Evolutionary conservation across 2,329 filamentous ascomycete genomes (phyloP).

Genomic region (Calonectria pseudoreteaudii): DNA sequence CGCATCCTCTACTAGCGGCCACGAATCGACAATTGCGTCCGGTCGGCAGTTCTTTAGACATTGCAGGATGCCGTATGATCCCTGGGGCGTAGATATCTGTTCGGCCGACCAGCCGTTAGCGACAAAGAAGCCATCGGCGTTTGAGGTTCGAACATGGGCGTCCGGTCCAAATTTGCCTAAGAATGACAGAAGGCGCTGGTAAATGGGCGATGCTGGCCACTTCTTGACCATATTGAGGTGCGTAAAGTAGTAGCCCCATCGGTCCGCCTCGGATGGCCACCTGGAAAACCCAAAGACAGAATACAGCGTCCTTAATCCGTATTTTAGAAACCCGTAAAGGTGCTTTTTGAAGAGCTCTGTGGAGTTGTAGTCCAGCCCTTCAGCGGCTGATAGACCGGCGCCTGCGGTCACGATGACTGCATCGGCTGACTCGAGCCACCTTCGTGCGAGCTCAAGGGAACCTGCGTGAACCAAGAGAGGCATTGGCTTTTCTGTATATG

Average conservation of each 20-base stretch:
- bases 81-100: conserved; percentile 29
- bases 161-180: conserved; percentile 23
- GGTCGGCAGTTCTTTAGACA: conserved; percentile 35
- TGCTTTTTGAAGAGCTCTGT: conserved; percentile 26
- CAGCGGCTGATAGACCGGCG: conserved; percentile 36
- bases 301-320: conserved; percentile 31
- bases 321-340: conserved; percentile 29
- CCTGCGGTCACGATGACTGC: conserved; percentile 36
- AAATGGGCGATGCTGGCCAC: conserved; percentile 32
- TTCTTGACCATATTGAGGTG: conserved; percentile 37
- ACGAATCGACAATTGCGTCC: conserved; percentile 22
- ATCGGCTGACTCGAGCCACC: conserved; percentile 35
- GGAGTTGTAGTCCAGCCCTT: conserved; percentile 38
- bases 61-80: conserved; percentile 27
- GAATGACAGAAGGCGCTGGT: conserved; percentile 23
- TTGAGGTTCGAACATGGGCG: conserved; percentile 34
- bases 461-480: not conserved
- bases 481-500: not conserved
- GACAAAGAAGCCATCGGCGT: conserved; percentile 27
- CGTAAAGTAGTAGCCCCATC: conserved; percentile 41
- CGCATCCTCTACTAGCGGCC: conserved; percentile 24
- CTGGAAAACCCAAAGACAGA: conserved; percentile 33
- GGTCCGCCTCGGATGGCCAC: conserved; percentile 38
- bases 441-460: conserved; percentile 8
- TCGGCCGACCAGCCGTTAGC: conserved; percentile 24